Evolutionary conservation across 768 basidiomycete species (phyloP).

Genomic region (Pleurotus cornucopiae): DNA sequence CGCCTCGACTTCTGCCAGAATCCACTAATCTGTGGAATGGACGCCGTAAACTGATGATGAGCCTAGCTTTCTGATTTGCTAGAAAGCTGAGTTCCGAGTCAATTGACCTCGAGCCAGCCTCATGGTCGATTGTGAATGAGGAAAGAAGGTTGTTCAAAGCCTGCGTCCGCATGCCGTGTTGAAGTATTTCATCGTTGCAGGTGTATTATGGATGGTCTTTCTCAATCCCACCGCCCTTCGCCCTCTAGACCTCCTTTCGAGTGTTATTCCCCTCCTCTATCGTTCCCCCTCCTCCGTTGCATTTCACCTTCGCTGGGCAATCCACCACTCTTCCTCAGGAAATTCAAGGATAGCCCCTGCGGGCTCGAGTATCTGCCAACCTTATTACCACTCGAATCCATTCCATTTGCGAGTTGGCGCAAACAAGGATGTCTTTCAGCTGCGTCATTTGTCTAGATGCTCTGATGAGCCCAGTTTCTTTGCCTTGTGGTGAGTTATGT

Average conservation of each 20-base stretch:
- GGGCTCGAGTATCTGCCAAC: too few relatives aligned
- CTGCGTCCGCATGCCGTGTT: constrained; percentile 1
- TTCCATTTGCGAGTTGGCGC: background rate
- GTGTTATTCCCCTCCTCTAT: too few relatives aligned
- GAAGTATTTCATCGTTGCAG: background rate
- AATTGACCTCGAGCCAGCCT: constrained; percentile 5
- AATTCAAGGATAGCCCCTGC: too few relatives aligned
- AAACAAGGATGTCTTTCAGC: background rate
- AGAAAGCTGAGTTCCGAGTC: constrained; percentile 2
- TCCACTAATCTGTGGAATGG: background rate
- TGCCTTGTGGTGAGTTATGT: constrained; percentile 8
- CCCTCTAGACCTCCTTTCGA: too few relatives aligned
- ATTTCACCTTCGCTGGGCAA: too few relatives aligned
- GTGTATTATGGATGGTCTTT: background rate
- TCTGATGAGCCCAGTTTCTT: constrained; percentile 7
- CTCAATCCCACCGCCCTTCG: background rate
- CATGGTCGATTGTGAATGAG: background rate
- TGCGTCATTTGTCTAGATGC: constrained; percentile 10
- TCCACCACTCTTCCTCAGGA: too few relatives aligned
- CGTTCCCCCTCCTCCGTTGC: too few relatives aligned
- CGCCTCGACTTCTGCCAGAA: background rate
- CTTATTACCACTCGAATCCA: background rate
- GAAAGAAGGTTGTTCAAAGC: background rate
- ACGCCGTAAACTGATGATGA: background rate
- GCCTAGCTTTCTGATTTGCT: background rate